A percentile compares a stretch with the other conserved stretches of the same genome.
phyloP scores from a whole-genome alignment of 768 basidiomycete species.

The Tulasnella sp. region DNA sequence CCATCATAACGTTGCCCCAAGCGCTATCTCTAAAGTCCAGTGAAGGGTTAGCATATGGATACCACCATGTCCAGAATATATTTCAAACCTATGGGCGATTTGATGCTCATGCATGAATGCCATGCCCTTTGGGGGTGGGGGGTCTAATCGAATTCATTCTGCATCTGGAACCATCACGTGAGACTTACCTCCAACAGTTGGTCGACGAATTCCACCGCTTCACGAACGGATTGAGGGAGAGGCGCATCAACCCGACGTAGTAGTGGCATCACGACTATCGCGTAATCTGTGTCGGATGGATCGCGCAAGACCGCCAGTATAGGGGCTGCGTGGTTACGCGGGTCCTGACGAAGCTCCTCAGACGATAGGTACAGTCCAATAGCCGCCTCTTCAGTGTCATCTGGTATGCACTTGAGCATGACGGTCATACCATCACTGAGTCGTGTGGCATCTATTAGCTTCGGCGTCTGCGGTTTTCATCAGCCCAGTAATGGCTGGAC shows the following conservation, averaged over 20 bases:
- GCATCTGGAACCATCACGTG: neutral
- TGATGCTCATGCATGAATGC: slow-evolving; percentile 13
- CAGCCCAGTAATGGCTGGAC: neutral
- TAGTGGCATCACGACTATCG: neutral
- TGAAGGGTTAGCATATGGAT: neutral
- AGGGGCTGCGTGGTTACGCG: neutral
- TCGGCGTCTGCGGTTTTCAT: neutral
- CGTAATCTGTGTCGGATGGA: neutral
- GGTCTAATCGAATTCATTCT: neutral
- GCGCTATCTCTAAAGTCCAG: neutral
- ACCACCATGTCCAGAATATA: neutral
- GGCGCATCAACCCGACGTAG: neutral
- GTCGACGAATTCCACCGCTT: neutral
- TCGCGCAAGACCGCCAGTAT: neutral
- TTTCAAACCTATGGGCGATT: slow-evolving; percentile 8
- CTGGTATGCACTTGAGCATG: neutral
- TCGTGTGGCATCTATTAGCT: neutral
- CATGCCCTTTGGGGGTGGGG: slow-evolving; percentile 6
- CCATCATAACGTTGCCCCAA: slow-evolving; percentile 12
- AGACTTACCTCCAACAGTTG: slow-evolving; percentile 5
- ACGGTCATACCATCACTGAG: neutral
- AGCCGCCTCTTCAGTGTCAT: neutral
- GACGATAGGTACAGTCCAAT: slow-evolving; percentile 2
- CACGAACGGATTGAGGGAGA: neutral
- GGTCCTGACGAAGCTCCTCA: neutral